Conservation (phyloP, 257 asterid genomes). For the Solanum acaule region DNA sequence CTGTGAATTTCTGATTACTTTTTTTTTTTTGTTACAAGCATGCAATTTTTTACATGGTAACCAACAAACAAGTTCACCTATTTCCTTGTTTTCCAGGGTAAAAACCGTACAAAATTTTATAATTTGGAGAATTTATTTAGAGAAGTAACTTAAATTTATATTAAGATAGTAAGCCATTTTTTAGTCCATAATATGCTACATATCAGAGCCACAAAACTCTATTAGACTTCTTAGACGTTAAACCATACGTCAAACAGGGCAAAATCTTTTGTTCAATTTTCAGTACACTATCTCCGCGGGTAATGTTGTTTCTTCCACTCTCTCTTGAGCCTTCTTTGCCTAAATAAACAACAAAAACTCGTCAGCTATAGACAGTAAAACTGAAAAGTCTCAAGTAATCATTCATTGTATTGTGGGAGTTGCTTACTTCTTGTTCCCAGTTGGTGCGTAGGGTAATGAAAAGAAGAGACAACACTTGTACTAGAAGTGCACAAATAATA, state of each 20-base stretch:
- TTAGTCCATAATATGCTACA: not conserved
- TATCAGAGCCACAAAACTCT: not conserved
- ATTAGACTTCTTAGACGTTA: not conserved
- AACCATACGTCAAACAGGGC: not conserved
- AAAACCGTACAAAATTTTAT: too few species aligned
- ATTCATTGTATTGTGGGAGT: not conserved
- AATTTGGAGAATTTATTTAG: not conserved
- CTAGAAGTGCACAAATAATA: conserved; percentile 42
- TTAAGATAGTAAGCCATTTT: not conserved
- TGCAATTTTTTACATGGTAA: not conserved
- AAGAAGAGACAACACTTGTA: conserved; percentile 50
- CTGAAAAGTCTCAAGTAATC: not conserved
- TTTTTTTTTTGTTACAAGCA: not conserved
- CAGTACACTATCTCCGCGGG: not conserved
- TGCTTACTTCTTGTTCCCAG: conserved; percentile 63
- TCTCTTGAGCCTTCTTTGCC: not conserved
- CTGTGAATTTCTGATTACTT: not conserved
- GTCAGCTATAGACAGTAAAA: not conserved
- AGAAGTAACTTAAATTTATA: not conserved
- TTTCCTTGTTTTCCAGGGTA: not conserved
- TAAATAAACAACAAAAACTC: not conserved
- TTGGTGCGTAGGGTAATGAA: conserved; percentile 28
- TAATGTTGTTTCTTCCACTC: not conserved
- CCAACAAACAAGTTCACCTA: not conserved
- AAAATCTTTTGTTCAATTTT: not conserved